Conservation (phyloP, 2,329 filamentous ascomycete species). For the Daldinia eschscholtzii region DNA sequence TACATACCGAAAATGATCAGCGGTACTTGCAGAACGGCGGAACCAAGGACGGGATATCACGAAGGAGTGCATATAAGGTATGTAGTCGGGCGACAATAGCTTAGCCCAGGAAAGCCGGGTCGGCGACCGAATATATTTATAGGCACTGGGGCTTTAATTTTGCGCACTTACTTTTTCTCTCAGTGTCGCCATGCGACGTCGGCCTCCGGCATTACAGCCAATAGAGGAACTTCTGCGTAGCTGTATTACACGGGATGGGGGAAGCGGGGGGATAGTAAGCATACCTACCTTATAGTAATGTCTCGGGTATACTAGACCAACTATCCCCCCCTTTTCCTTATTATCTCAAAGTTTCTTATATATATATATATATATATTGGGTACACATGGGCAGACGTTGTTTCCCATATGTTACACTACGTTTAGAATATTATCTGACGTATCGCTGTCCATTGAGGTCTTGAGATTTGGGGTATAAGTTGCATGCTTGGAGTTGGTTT, state of each 20-base stretch:
- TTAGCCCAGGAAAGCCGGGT: slow-evolving; percentile 33
- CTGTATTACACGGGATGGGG: slow-evolving; percentile 25
- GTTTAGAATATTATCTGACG: slow-evolving; percentile 22
- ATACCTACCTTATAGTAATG: slow-evolving; percentile 14
- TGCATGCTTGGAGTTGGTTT: neutral
- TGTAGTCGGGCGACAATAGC: slow-evolving; percentile 27
- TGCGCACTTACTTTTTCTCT: slow-evolving; percentile 11
- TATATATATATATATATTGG: slow-evolving; percentile 36
- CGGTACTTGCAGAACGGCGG: slow-evolving; percentile 13
- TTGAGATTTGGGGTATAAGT: neutral
- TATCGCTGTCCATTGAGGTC: slow-evolving; percentile 12
- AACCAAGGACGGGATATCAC: slow-evolving; percentile 7
- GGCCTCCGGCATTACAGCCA: slow-evolving; percentile 36
- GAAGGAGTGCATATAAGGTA: slow-evolving; percentile 9
- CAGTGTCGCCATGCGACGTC: slow-evolving; percentile 37
- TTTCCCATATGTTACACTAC: slow-evolving; percentile 31
- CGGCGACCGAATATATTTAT: slow-evolving; percentile 41
- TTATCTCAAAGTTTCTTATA: slow-evolving; percentile 20
- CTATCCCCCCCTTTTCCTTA: slow-evolving; percentile 15
- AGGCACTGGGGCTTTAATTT: slow-evolving; percentile 13
- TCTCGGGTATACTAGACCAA: slow-evolving; percentile 40
- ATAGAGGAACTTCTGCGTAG: slow-evolving; percentile 20
- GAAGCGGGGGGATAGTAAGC: slow-evolving; percentile 34
- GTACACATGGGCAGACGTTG: slow-evolving; percentile 2
- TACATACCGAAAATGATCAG: slow-evolving; percentile 29